These are phyloP conservation scores for Auricularia sp. DNA, from an alignment of 768 basidiomycete species.

Conservation along the genomic window DNA sequence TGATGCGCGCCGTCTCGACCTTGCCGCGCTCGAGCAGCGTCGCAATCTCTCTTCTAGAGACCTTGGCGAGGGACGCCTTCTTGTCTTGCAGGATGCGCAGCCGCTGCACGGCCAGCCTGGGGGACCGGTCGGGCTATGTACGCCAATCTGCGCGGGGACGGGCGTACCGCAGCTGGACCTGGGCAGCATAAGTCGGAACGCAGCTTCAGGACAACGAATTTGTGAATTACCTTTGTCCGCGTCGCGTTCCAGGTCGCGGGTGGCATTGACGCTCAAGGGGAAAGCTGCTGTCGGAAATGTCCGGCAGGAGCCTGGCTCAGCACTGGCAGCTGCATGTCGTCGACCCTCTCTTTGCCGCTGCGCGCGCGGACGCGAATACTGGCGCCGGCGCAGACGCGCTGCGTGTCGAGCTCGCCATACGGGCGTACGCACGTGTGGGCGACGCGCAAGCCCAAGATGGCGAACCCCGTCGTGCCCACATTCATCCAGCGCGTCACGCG, in stretches of 20 bases:
- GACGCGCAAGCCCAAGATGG: constrained; percentile 54
- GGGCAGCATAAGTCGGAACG: neutral
- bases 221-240: constrained; percentile 14
- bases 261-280: neutral
- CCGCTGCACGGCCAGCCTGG: constrained; percentile 75
- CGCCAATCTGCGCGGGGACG: constrained; percentile 9
- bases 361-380: neutral
- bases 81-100: constrained; percentile 84
- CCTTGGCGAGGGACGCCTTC: constrained; percentile 76
- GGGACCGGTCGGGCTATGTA: neutral
- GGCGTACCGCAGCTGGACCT: constrained; percentile 13
- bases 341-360: too few relatives aligned
- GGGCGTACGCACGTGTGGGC: constrained; percentile 79
- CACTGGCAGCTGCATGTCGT: too few relatives aligned
- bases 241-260: constrained; percentile 13
- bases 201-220: neutral
- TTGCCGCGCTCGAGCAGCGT: constrained; percentile 68
- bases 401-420: constrained; percentile 66
- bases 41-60: constrained; percentile 69
- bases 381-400: constrained; percentile 23
- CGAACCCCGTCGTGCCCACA: constrained; percentile 76
- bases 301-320: too few relatives aligned
- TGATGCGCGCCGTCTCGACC: constrained; percentile 75
- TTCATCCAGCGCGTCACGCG: constrained; percentile 80
- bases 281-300: too few relatives aligned